Evolutionary conservation across 371 early-diverging fungal species (phyloP).

Genomic region (Lichtheimia corymbifera): DNA sequence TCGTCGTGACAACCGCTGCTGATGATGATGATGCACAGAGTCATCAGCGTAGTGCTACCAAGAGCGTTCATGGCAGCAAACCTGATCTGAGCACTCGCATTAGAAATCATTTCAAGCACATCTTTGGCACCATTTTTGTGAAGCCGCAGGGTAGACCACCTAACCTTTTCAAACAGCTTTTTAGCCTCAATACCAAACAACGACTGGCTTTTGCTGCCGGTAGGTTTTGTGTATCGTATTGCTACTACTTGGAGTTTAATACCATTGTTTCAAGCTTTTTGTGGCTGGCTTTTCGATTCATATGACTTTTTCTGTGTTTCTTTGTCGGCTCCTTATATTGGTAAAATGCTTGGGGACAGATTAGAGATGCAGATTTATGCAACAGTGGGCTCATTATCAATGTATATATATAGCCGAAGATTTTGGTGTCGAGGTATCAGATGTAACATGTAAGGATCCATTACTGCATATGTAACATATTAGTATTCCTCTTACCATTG

Average conservation of each 20-base stretch:
- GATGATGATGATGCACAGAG: no score
- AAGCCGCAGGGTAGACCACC: constrained; percentile 35
- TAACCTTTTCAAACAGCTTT: constrained; percentile 37
- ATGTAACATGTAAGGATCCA: constrained; percentile 49
- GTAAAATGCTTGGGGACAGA: constrained; percentile 14
- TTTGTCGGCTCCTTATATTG: constrained; percentile 43
- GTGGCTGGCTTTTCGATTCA: constrained; percentile 77
- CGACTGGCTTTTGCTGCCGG: constrained; percentile 48
- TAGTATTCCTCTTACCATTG: background rate
- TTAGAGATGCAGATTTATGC: no score
- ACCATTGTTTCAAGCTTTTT: constrained; percentile 45
- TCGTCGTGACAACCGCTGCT: no score
- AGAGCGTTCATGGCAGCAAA: no score
- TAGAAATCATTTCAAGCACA: constrained; percentile 11
- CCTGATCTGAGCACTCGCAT: background rate
- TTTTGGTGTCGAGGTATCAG: constrained; percentile 55
- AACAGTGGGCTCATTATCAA: no score
- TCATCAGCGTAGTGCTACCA: no score
- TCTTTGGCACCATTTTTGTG: constrained; percentile 21
- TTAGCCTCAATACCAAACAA: constrained; percentile 36
- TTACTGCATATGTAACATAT: background rate
- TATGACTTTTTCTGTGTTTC: constrained; percentile 72
- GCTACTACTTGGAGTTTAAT: background rate
- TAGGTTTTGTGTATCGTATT: constrained; percentile 10
- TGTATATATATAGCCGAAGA: constrained; percentile 44